Evolutionary conservation across 2,329 filamentous ascomycete species (phyloP), one percentile per base, ranked within the genome.

Genomic region (Scedosporium minutisporum): DNA sequence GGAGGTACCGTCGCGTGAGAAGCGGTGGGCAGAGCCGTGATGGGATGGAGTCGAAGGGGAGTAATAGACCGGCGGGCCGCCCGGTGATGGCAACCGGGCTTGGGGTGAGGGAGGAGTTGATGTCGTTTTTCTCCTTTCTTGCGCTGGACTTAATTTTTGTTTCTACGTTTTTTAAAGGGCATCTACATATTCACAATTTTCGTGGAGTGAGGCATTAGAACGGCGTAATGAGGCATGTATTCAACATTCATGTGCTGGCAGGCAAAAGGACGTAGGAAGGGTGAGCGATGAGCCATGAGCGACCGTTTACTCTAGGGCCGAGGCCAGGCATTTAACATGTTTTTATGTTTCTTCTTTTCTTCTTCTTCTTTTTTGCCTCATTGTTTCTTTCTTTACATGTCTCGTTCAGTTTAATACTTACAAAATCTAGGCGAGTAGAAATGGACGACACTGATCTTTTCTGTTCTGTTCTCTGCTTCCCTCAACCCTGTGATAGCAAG

Each of bases 1-100:
- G 67, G 83, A 89, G 65, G 82, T 87, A 77, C 84, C 90, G 1
- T 72, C 95, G 62, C 82, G 93, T 61, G 93, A 97, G 76, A 81
- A 81, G 73, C 83, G 90, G 68, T 97, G 93, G 93, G 85, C 87
- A 29, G 80, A 88, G 70, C 67, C 58, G 21, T 48, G n/a, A 16
- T 44, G 16, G 58, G 16, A 29, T 12, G 44, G 6, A 38, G 29
- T 9, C 7, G 33, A 58, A 18, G 57, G n/a, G 29, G 18, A 4
- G 29, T 58, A 27, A 16, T 7, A 16, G 53, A 16, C 12, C 14
- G 23, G 44, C 18, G 44, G 18, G 16, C 7, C 3, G 6, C 44
- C 10, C 6, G 29, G 6, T 1, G 29, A 33, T 9, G 6, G 29
- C 29, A 33, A 9, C 29, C 29, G 29, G 29, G 5, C 29, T 33